phyloP scores from a whole-genome alignment of 192 early-diverging fungal genomes.

The Podila verticillata region DNA sequence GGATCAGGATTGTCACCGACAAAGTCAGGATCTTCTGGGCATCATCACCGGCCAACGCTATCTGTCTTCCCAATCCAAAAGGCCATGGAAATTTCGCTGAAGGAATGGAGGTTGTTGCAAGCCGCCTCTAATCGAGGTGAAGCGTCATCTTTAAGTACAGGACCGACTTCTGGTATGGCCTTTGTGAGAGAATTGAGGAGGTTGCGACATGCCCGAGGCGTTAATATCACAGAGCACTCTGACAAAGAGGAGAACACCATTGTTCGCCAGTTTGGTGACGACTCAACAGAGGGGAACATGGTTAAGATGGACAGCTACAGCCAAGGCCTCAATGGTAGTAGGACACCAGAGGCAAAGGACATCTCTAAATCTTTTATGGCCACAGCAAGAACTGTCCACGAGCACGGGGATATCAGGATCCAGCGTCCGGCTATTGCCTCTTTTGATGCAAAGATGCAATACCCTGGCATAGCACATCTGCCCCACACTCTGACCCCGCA shows the following conservation, averaged over 20 bases:
- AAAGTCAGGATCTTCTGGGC: slow-evolving; percentile 10
- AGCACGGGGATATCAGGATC: slow-evolving; percentile 22
- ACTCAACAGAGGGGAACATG: not conserved
- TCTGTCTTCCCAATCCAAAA: slow-evolving; percentile 51
- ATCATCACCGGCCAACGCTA: slow-evolving; percentile 17
- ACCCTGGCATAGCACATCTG: slow-evolving; percentile 40
- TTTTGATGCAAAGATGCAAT: slow-evolving; percentile 14
- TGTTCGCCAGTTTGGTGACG: not conserved
- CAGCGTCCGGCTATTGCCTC: slow-evolving; percentile 13
- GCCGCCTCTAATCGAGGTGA: slow-evolving; percentile 39
- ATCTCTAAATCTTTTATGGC: not conserved
- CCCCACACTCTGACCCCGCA: slow-evolving; percentile 5
- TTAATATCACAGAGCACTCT: slow-evolving; percentile 28
- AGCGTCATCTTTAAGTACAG: slow-evolving; percentile 27
- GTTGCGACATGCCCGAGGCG: slow-evolving; percentile 19
- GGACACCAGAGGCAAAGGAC: too few species aligned
- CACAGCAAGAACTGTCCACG: not conserved
- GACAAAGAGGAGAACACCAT: slow-evolving; percentile 22
- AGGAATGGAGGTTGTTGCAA: slow-evolving; percentile 29
- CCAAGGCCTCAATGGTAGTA: not conserved
- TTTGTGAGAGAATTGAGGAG: slow-evolving; percentile 45
- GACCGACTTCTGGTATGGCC: slow-evolving; percentile 37
- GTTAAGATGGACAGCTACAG: not conserved
- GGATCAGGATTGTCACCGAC: slow-evolving; percentile 15
- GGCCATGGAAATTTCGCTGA: slow-evolving; percentile 43